Evolutionary conservation across 148 eudicot genomes (phyloP).

Genomic region (Amaranthus hypochondriacus): DNA sequence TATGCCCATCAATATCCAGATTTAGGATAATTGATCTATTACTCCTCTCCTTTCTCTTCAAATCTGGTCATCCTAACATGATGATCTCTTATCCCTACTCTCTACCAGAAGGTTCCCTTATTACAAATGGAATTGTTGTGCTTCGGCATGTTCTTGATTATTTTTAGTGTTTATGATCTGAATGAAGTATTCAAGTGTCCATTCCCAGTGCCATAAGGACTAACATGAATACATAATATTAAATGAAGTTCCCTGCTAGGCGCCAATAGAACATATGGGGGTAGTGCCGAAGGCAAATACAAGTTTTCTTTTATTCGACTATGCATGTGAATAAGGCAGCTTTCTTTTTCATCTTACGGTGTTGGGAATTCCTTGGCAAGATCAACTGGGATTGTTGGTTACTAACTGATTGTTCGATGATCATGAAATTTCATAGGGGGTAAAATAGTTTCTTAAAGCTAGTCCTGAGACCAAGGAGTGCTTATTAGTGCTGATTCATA

Average conservation of each 20-base stretch:
- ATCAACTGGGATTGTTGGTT: too few species aligned
- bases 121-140: not conserved
- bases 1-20: too few species aligned
- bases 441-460: not conserved
- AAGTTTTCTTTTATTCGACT: not conserved
- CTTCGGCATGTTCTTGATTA: not conserved
- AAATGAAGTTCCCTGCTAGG: not conserved
- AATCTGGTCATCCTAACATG: too few species aligned
- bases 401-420: not conserved
- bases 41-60: too few species aligned
- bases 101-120: not conserved
- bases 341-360: not conserved
- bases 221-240: not conserved
- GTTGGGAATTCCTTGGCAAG: not conserved
- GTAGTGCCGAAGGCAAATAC: not conserved
- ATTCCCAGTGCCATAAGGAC: not conserved
- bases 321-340: not conserved
- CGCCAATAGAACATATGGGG: not conserved
- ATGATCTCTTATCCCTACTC: not conserved
- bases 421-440: not conserved
- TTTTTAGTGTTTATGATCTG: not conserved
- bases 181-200: not conserved
- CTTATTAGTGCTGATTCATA: too few species aligned
- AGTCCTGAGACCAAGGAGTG: not conserved
- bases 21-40: too few species aligned